Conservation (phyloP, 2,329 filamentous ascomycete genomes). For the Penicillium sp. region DNA sequence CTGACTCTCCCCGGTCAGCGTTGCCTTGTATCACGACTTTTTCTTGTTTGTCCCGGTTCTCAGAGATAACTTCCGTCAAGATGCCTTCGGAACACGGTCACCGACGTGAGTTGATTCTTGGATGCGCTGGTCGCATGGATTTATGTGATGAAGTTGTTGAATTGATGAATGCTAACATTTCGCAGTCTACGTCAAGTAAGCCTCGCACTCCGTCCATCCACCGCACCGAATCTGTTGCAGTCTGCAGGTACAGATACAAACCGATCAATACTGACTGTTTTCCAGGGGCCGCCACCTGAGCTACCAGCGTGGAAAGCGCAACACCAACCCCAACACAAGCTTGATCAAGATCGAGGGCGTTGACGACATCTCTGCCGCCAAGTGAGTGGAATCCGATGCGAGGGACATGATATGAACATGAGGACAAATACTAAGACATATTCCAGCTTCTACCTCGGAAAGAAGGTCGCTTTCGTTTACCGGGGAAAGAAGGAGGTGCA, state of each 20-base stretch:
- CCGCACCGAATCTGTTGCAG: not conserved
- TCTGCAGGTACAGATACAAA: not conserved
- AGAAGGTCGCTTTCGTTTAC: conserved; percentile 99
- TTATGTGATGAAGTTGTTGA: not conserved
- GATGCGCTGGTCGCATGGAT: not conserved
- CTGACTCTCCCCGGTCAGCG: conserved; percentile 38
- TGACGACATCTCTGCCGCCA: conserved; percentile 81
- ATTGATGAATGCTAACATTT: conserved; percentile 27
- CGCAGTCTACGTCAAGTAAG: conserved; percentile 87
- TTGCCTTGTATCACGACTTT: conserved; percentile 39
- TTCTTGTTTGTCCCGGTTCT: conserved; percentile 38
- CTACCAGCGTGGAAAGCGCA: conserved; percentile 94
- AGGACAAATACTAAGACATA: conserved; percentile 20
- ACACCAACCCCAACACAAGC: conserved; percentile 80
- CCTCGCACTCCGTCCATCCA: conserved; percentile 29
- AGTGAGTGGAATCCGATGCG: conserved; percentile 48
- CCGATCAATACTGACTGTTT: conserved; percentile 30
- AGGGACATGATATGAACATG: conserved; percentile 23
- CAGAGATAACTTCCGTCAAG: conserved; percentile 54
- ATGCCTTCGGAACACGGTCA: conserved; percentile 87
- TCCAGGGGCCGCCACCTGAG: conserved; percentile 92
- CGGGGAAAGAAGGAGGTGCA: conserved; percentile 90
- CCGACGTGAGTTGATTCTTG: conserved; percentile 66
- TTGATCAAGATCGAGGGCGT: conserved; percentile 99
- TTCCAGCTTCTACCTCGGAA: conserved; percentile 85